A percentile compares a stretch with the other conserved stretches of the same genome.
Conservation (phyloP, 805 yeast genomes). For the Lachancea kluyveri region DNA sequence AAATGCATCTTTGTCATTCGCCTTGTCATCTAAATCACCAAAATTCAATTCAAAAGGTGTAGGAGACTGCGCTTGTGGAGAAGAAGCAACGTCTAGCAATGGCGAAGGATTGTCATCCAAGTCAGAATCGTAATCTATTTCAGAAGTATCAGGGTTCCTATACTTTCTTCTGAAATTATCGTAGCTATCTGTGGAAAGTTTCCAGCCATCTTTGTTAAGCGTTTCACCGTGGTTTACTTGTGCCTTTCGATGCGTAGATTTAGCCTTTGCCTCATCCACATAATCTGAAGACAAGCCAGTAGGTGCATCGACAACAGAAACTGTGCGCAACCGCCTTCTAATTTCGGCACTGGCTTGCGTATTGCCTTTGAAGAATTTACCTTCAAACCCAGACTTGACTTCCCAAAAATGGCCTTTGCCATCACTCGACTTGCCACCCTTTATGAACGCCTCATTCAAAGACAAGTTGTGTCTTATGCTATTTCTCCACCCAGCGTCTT, state of each 20-base stretch:
- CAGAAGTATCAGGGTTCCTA: conserved; percentile 2
- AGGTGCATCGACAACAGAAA: neutral
- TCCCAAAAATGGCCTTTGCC: conserved; percentile 90
- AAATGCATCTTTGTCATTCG: conserved; percentile 4
- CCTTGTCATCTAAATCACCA: neutral
- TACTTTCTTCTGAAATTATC: conserved; percentile 2
- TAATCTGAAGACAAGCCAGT: neutral
- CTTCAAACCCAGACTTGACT: conserved; percentile 76
- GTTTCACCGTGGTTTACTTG: too few species aligned
- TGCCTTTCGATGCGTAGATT: neutral
- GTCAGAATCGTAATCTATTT: conserved; percentile 2
- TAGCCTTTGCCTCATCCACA: neutral
- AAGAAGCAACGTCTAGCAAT: conserved; percentile 3
- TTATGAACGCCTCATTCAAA: conserved; percentile 85
- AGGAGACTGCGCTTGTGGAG: conserved; percentile 1
- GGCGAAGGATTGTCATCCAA: neutral
- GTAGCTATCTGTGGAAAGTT: neutral
- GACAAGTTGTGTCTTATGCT: conserved; percentile 93
- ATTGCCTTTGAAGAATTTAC: conserved; percentile 59
- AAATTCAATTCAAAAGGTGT: conserved; percentile 3
- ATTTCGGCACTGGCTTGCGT: conserved; percentile 19
- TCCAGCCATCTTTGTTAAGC: too few species aligned
- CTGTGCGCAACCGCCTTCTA: conserved; percentile 13
- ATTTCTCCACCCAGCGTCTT: conserved; percentile 96
- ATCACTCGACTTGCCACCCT: conserved; percentile 82